These are phyloP conservation scores for Beauveria sp. DNA, from an alignment of 2,329 filamentous ascomycete species.

Conservation along the genomic window DNA sequence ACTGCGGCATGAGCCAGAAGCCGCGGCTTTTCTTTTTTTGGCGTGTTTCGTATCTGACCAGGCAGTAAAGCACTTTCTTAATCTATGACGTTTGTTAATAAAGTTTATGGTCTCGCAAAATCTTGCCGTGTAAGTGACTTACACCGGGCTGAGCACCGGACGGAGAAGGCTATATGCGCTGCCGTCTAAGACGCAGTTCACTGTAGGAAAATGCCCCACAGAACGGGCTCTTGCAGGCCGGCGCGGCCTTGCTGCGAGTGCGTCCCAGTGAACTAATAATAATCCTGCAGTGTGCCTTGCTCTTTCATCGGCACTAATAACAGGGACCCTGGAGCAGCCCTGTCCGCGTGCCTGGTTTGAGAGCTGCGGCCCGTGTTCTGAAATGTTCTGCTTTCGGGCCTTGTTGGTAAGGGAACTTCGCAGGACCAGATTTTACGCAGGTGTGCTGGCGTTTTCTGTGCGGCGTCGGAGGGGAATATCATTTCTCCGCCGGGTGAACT, in stretches of 20 bases:
- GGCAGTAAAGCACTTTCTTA: not conserved
- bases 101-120: not conserved
- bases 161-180: not conserved
- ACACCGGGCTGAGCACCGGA: not conserved
- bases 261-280: not conserved
- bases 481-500: not conserved
- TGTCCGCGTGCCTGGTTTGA: slow-evolving; percentile 6
- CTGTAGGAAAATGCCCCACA: not conserved
- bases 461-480: not conserved
- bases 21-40: not conserved
- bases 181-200: not conserved
- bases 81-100: not conserved
- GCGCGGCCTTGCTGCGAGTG: not conserved
- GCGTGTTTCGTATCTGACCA: not conserved
- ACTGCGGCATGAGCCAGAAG: slow-evolving; percentile 17
- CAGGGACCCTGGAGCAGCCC: not conserved
- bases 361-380: slow-evolving; percentile 10
- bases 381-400: slow-evolving; percentile 4
- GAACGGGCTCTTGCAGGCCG: not conserved
- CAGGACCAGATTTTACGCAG: slow-evolving; percentile 11
- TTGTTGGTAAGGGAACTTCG: slow-evolving; percentile 8
- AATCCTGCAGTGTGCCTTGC: not conserved
- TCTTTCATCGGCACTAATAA: not conserved
- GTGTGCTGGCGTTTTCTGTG: not conserved
- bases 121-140: not conserved